These are phyloP conservation scores for Nitzschia putrida DNA, from an alignment of 108 stramenopile genomes.

Conservation along the genomic window DNA sequence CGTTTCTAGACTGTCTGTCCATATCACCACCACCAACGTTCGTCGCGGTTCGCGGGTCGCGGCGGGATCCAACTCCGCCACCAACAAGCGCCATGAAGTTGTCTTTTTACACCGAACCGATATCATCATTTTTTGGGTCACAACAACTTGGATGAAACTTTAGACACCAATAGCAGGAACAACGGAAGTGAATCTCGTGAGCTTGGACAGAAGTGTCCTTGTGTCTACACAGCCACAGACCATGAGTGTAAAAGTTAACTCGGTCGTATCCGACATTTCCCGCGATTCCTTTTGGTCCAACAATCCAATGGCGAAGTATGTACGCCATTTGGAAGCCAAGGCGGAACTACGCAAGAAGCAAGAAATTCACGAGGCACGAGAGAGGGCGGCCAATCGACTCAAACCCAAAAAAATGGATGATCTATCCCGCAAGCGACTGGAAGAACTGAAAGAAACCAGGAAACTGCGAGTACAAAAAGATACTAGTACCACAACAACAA, in stretches of 20 bases:
- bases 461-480: not conserved
- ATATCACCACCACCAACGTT: too few relatives aligned
- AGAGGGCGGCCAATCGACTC: conserved; percentile 52
- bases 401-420: conserved; percentile 56
- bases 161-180: not conserved
- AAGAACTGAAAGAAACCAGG: conserved; percentile 59
- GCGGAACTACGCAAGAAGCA: conserved; percentile 20
- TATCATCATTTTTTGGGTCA: too few relatives aligned
- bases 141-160: conserved; percentile 15
- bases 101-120: too few relatives aligned
- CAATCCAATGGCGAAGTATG: conserved; percentile 46
- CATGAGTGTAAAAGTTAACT: not conserved
- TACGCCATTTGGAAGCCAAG: conserved; percentile 38
- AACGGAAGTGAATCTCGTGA: conserved; percentile 12
- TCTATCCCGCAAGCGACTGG: conserved; percentile 45
- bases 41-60: too few relatives aligned
- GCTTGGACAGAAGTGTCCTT: conserved; percentile 6
- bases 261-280: conserved; percentile 31
- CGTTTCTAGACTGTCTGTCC: too few relatives aligned
- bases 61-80: too few relatives aligned
- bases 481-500: not conserved
- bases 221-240: conserved; percentile 14
- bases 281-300: conserved; percentile 24
- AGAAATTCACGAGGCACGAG: conserved; percentile 52
- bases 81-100: too few relatives aligned